Base-by-base conservation (phyloP, 495 filamentous ascomycete genomes). In the Tuber brumale region DNA sequence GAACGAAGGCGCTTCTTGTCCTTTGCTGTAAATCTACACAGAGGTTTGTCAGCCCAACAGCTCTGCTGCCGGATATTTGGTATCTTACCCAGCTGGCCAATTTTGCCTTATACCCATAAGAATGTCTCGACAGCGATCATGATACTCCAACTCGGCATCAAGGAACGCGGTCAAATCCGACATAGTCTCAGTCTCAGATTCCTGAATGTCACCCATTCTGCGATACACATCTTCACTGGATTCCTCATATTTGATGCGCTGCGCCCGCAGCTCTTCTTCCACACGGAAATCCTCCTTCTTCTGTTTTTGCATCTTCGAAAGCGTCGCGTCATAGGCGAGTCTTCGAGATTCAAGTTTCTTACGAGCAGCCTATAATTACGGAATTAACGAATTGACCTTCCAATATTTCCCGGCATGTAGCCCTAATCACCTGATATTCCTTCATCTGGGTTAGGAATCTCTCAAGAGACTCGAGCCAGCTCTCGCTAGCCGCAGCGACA, bases 241-340 rank as follows among this genome's bases (percentile, higher is more conserved):
- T 84, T 98, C 96, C 81, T 97, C 95, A 81, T 97, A 99, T 84
- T 97, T 99, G 76, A 93, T 92, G 82, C 97, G 97, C 82, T 97
- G 92, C 21, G 89, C 88, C 76, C 96, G 91, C 72, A 97, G 88
- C 84, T 99, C 95, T 83, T 99, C 96, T 85, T 99, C 94, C 71
- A 95, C 88, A 70, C 92, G 88, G 85, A 94, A 97, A 83, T 99
- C 94, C 76, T 98, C 95, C 77, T 90, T 92, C 86, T 97, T 97
- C 16, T 90, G 90, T 82, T 97, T 98, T 81, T 97, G 92, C 88
- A 96, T 92, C 86, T 98, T 99, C 42, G 90, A 88, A 21, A 93
- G 89, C 72, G 93, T 94, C 21, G 95, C 90, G 84, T 99, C 95
- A 82, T 97, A 98, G 51, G 94, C 94, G 76, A 98, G 86, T 75